A percentile compares a stretch with the other conserved stretches of the same genome.
Evolutionary conservation across 192 early-diverging fungal genomes (phyloP).

Genomic region (Backusella tuberculispora): DNA sequence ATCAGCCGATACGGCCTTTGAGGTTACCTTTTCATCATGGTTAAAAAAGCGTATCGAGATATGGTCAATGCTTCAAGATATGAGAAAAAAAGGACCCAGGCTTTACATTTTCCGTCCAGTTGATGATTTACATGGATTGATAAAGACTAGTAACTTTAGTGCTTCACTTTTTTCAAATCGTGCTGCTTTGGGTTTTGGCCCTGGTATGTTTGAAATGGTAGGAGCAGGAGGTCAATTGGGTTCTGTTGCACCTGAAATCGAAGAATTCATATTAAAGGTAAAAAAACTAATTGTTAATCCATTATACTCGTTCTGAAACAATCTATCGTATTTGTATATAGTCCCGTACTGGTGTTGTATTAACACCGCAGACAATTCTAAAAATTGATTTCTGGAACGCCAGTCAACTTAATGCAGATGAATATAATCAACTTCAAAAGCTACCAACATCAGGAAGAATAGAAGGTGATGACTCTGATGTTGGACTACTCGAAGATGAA

Average conservation of each 20-base stretch:
- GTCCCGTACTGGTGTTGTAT: constrained; percentile 57
- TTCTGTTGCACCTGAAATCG: constrained; percentile 51
- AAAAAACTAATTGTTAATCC: neutral
- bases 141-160: constrained; percentile 9
- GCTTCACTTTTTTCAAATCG: neutral
- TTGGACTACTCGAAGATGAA: neutral
- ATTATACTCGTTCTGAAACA: constrained; percentile 9
- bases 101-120: constrained; percentile 60
- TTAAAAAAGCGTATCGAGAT: constrained; percentile 52
- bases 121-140: constrained; percentile 50
- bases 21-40: constrained; percentile 38
- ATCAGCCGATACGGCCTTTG: constrained; percentile 23
- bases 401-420: constrained; percentile 26
- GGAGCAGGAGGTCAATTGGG: constrained; percentile 25
- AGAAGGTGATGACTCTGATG: neutral
- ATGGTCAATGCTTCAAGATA: constrained; percentile 54
- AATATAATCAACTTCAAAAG: constrained; percentile 4
- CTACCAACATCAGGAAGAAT: neutral
- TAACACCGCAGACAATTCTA: constrained; percentile 60
- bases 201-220: constrained; percentile 43
- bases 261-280: constrained; percentile 60
- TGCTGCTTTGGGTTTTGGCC: constrained; percentile 17
- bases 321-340: constrained; percentile 16
- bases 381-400: constrained; percentile 63
- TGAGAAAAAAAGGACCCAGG: constrained; percentile 46